Conservation (phyloP, 768 basidiomycete species). For the Arthromyces matolae region DNA sequence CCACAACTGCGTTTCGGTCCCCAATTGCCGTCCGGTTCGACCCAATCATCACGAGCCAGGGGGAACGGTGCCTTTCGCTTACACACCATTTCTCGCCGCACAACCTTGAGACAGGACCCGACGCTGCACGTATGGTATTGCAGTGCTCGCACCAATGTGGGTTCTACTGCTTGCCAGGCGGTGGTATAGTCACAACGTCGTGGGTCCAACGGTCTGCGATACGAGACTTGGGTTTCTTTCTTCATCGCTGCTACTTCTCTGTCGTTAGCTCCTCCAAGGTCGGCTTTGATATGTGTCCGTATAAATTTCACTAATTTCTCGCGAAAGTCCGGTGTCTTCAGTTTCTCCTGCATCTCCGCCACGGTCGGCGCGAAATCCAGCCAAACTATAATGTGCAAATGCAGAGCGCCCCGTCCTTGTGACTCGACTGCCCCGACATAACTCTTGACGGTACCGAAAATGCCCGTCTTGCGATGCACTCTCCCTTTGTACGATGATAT, state of each 20-base stretch:
- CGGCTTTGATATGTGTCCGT: constrained; percentile 25
- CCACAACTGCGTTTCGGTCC: constrained; percentile 18
- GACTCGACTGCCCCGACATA: constrained; percentile 39
- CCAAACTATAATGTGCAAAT: constrained; percentile 39
- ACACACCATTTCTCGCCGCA: constrained; percentile 22
- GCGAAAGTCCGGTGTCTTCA: constrained; percentile 27
- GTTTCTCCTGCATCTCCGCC: constrained; percentile 12
- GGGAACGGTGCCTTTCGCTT: constrained; percentile 32
- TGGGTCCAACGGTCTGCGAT: constrained; percentile 34
- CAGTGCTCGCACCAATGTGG: constrained; percentile 18
- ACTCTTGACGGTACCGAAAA: constrained; percentile 27
- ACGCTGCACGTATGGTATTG: constrained; percentile 33
- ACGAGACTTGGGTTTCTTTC: constrained; percentile 25
- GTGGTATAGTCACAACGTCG: constrained; percentile 13
- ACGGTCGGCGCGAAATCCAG: constrained; percentile 25
- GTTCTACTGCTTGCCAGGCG: too few species aligned
- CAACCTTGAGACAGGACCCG: constrained; percentile 25
- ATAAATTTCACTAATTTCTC: constrained; percentile 26
- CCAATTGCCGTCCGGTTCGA: constrained; percentile 26
- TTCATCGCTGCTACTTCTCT: constrained; percentile 15
- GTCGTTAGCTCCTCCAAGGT: constrained; percentile 19
- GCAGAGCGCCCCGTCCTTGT: constrained; percentile 39
- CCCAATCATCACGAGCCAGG: constrained; percentile 18
- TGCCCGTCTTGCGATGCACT: constrained; percentile 22
- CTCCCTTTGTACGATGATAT: constrained; percentile 15